Conservation (phyloP, 2,329 filamentous ascomycete species). For the Ophiostoma pallidulum region DNA sequence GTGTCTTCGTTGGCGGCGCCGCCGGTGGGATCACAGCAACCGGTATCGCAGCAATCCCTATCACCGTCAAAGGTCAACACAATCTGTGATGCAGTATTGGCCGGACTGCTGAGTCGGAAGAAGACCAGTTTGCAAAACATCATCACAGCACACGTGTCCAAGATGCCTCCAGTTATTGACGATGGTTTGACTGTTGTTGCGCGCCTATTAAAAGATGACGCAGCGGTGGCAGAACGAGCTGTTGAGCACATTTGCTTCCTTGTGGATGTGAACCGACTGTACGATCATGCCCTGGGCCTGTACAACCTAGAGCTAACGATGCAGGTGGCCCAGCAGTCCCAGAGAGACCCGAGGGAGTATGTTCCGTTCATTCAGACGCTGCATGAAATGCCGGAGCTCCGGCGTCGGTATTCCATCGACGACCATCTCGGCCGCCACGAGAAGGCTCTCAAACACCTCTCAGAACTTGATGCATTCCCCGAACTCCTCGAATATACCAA, state of each 20-base stretch:
- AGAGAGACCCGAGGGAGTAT: conserved; percentile 92
- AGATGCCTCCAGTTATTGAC: conserved; percentile 79
- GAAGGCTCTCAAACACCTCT: conserved; percentile 72
- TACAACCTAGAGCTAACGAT: conserved; percentile 88
- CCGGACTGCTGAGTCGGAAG: conserved; percentile 52
- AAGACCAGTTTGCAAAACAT: conserved; percentile 73
- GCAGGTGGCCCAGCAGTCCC: conserved; percentile 87
- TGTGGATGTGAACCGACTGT: conserved; percentile 83
- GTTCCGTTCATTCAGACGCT: conserved; percentile 87
- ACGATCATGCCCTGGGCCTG: conserved; percentile 79
- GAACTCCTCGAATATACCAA: conserved; percentile 69
- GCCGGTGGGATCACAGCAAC: too few species aligned
- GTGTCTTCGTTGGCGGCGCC: background rate
- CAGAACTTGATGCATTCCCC: conserved; percentile 62
- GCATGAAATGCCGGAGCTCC: conserved; percentile 60
- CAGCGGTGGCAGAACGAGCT: conserved; percentile 71
- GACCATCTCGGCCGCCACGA: conserved; percentile 67
- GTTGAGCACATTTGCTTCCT: conserved; percentile 97
- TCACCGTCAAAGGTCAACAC: conserved; percentile 63
- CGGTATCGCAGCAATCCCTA: too few species aligned
- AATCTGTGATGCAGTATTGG: conserved; percentile 78
- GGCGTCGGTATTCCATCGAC: conserved; percentile 77
- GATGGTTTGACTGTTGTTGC: conserved; percentile 74
- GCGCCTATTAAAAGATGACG: conserved; percentile 57
- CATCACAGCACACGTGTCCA: conserved; percentile 91